Evolutionary conservation across 345 rosid genomes (phyloP).

Genomic region (Ricinus communis): DNA sequence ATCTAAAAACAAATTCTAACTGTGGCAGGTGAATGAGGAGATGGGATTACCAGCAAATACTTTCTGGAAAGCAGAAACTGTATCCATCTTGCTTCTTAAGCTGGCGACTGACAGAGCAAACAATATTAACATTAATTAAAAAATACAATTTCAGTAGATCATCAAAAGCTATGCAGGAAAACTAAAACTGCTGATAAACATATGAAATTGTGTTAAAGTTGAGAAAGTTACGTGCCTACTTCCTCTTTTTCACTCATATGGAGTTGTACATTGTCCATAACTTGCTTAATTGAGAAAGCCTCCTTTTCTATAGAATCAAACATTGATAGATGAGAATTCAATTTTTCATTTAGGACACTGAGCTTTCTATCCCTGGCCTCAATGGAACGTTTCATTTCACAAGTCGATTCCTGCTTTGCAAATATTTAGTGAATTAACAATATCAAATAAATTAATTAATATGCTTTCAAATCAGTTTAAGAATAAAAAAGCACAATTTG

Average conservation of each 20-base stretch:
- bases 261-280: slow-evolving; percentile 52
- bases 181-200: not conserved
- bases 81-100: slow-evolving; percentile 66
- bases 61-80: slow-evolving; percentile 50
- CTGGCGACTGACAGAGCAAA: slow-evolving; percentile 50
- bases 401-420: slow-evolving; percentile 65
- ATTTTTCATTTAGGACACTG: slow-evolving; percentile 44
- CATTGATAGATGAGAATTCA: slow-evolving; percentile 60
- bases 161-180: slow-evolving; percentile 7
- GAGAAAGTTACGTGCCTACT: slow-evolving; percentile 58
- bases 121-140: slow-evolving; percentile 14
- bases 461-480: not conserved
- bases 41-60: slow-evolving; percentile 52
- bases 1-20: slow-evolving; percentile 7
- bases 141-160: slow-evolving; percentile 8
- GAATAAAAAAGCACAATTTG: not conserved
- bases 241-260: slow-evolving; percentile 68
- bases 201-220: slow-evolving; percentile 21
- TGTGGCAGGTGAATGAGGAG: slow-evolving; percentile 11
- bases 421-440: not conserved
- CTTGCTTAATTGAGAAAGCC: slow-evolving; percentile 59
- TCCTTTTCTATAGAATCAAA: slow-evolving; percentile 81
- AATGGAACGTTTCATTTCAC: slow-evolving; percentile 63
- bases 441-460: not conserved
- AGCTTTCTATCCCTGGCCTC: slow-evolving; percentile 59